Evolutionary conservation across 2,329 filamentous ascomycete genomes (phyloP).

Genomic region (Colletotrichum sp.): DNA sequence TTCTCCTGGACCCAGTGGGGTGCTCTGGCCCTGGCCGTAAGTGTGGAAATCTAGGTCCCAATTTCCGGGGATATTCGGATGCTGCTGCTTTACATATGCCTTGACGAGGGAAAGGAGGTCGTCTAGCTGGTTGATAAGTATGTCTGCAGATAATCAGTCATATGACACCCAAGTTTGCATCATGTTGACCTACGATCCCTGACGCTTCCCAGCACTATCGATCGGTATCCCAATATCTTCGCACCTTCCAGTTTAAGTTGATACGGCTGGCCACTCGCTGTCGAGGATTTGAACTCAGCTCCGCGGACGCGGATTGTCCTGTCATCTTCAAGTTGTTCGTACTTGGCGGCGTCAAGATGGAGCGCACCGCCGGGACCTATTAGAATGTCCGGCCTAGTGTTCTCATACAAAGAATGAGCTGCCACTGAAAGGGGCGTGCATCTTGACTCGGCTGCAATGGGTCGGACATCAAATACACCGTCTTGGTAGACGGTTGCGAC

Average conservation of each 20-base stretch:
- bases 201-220: neutral
- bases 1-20: conserved; percentile 29
- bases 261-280: neutral
- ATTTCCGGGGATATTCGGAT: neutral
- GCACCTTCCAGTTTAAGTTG: neutral
- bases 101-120: neutral
- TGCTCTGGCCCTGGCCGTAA: neutral
- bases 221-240: neutral
- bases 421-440: neutral
- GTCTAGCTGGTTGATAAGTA: neutral
- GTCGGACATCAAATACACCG: neutral
- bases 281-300: neutral
- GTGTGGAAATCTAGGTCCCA: neutral
- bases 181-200: neutral
- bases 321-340: neutral
- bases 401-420: neutral
- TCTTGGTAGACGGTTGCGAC: neutral
- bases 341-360: neutral
- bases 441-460: neutral
- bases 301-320: neutral
- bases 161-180: neutral
- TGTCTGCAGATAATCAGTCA: neutral
- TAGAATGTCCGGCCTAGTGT: neutral
- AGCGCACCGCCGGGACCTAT: neutral
- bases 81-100: neutral